Evolutionary conservation across 345 rosid genomes (phyloP), one percentile per base, ranked within the genome.

Genomic region (Linum lewisii): DNA sequence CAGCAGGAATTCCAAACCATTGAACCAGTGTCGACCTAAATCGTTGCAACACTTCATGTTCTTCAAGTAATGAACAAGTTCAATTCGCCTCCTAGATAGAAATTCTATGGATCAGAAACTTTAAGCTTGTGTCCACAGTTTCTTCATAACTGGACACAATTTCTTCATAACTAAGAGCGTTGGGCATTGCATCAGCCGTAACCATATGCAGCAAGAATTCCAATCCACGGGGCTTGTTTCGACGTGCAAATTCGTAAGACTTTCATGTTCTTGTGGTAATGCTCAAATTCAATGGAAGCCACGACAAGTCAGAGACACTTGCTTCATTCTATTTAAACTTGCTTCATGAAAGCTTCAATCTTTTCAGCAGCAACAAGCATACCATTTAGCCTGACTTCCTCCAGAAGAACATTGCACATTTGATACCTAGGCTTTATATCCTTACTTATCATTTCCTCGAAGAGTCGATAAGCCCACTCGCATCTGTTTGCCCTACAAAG

Each of bases 391-490:
- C 73, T 77, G 21, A 84, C 77, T 74, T 85, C 85, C 62, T 84
- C 81, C 76, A 84, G 69, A 45, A 88, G 76, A 72, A 91, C 61
- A 52, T 66, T 71, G 64, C 96, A 88, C 13, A 95, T 91, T 51
- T 63, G 64, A 63, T 78, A 70, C 65, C 72, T 77, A 1, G 95
- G 96, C 1, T 51, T 75, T 34, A 88, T 88, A 67, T 81, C 96
- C 66, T 81, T 77, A 47, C 67, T 72, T 53, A 83, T 73, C 93
- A 88, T 86, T 71, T 83, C 95, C 26, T 84, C 80, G 61, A 92
- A 88, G 42, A 92, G 66, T 20, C 57, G 59, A 67, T 73, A 88
- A 51, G 96, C 95, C 92, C 85, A 75, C 68, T 84, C 83, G 53
- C 73, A 75, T 57, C 69, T 76, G 64, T 81, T 63, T 38, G 85